These are phyloP conservation scores for Symbiodinium natans DNA, from an alignment of 73 alveolate genomes.

Conservation along the genomic window DNA sequence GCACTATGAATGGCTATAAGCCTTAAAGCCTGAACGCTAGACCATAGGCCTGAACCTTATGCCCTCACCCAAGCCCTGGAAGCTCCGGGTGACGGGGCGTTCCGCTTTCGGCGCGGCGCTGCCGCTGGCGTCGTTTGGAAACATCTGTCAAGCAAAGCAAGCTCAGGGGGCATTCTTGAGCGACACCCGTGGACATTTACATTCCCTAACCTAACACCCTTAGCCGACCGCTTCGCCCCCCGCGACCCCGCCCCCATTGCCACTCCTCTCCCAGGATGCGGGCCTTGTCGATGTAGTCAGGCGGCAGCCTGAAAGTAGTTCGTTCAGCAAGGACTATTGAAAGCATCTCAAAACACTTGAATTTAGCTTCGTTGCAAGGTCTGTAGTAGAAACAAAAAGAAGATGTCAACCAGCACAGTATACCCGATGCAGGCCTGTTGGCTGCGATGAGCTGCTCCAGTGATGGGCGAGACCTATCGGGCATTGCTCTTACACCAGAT, in stretches of 20 bases:
- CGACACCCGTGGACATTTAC: not conserved
- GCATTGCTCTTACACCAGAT: not conserved
- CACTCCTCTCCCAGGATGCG: not conserved
- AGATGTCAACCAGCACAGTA: not conserved
- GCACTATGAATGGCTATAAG: too few species aligned
- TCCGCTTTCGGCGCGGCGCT: constrained; percentile 73
- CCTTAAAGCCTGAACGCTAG: too few species aligned
- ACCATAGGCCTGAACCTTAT: too few species aligned
- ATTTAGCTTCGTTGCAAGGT: not conserved
- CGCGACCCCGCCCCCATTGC: not conserved
- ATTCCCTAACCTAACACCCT: not conserved
- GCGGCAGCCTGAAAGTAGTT: constrained; percentile 11
- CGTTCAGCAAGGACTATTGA: not conserved
- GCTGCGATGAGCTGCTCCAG: not conserved
- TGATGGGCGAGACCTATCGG: not conserved
- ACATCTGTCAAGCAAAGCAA: constrained; percentile 25
- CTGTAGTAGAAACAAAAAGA: not conserved
- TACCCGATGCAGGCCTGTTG: not conserved
- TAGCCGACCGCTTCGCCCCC: not conserved
- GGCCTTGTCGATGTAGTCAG: constrained; percentile 50
- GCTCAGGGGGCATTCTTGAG: not conserved
- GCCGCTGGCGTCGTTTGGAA: constrained; percentile 36
- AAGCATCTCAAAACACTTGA: not conserved
- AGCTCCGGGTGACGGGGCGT: too few species aligned
- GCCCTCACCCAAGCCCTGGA: too few species aligned